These are phyloP conservation scores for Hyaloscypha hepaticicola DNA, from an alignment of 495 filamentous ascomycete genomes.

Conservation along the genomic window DNA sequence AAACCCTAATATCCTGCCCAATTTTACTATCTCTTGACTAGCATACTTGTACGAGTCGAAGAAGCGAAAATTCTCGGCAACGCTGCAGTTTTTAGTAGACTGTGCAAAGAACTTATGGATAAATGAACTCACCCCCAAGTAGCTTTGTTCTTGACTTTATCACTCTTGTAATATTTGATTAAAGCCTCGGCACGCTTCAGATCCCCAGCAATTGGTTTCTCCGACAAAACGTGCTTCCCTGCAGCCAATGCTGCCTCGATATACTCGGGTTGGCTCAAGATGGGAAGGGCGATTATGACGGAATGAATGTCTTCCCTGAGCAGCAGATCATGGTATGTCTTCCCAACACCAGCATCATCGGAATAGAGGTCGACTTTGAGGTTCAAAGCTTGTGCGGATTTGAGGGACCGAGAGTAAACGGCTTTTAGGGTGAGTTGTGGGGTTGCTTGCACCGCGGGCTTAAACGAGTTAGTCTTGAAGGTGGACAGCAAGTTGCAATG, in stretches of 20 bases:
- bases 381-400: slow-evolving; percentile 35
- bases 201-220: slow-evolving; percentile 78
- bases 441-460: slow-evolving; percentile 53
- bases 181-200: slow-evolving; percentile 60
- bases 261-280: slow-evolving; percentile 54
- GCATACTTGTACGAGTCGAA: slow-evolving; percentile 55
- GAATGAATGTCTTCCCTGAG: slow-evolving; percentile 62
- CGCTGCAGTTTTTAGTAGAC: slow-evolving; percentile 20
- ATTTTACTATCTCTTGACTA: slow-evolving; percentile 52
- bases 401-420: slow-evolving; percentile 61
- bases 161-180: slow-evolving; percentile 57
- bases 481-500: slow-evolving; percentile 3
- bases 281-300: slow-evolving; percentile 70
- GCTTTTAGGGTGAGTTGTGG: slow-evolving; percentile 51
- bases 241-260: slow-evolving; percentile 62
- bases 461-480: slow-evolving; percentile 21
- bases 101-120: not conserved
- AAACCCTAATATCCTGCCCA: slow-evolving; percentile 68
- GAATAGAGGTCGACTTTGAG: slow-evolving; percentile 54
- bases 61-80: slow-evolving; percentile 80
- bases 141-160: slow-evolving; percentile 43
- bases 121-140: slow-evolving; percentile 46
- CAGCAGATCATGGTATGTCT: slow-evolving; percentile 60
- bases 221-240: slow-evolving; percentile 78
- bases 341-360: slow-evolving; percentile 57